Percentiles rank a stretch among this genome's conserved stretches.
These are phyloP conservation scores for Kluyveromyces lactis DNA, from an alignment of 805 yeast species.

Conservation along the genomic window DNA sequence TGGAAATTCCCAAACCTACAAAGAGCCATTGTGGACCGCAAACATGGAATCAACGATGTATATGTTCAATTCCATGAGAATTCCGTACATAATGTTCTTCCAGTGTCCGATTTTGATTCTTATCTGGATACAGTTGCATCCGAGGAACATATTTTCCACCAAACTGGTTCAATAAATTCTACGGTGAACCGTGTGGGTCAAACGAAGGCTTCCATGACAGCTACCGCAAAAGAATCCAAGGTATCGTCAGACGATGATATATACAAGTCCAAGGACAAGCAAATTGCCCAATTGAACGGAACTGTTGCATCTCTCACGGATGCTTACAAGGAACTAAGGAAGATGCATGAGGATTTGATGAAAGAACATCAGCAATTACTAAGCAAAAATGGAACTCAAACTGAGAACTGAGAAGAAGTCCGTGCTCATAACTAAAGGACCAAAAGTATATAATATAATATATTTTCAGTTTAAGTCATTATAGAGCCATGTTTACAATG, in stretches of 20 bases:
- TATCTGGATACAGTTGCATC: conserved; percentile 42
- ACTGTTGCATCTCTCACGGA: conserved; percentile 43
- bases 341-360: conserved; percentile 51
- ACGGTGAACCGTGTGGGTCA: conserved; percentile 24
- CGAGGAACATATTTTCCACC: conserved; percentile 46
- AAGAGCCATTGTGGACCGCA: conserved; percentile 43
- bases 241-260: conserved; percentile 4
- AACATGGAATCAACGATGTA: conserved; percentile 37
- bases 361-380: conserved; percentile 38
- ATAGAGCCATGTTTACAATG: no score
- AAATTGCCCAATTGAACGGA: conserved; percentile 33
- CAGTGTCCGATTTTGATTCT: conserved; percentile 32
- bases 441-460: no score
- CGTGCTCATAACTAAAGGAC: no score
- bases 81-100: conserved; percentile 14
- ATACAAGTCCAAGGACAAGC: conserved; percentile 19
- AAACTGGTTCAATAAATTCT: conserved; percentile 34
- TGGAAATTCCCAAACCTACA: conserved; percentile 54
- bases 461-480: neutral
- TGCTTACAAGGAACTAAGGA: conserved; percentile 52
- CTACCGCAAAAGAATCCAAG: conserved; percentile 8
- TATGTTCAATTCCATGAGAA: conserved; percentile 25
- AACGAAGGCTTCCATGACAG: conserved; percentile 4
- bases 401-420: no score
- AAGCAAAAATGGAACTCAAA: neutral